Conservation (phyloP, 2,329 filamentous ascomycete species). For the Aaosphaeria pasadenensis region DNA sequence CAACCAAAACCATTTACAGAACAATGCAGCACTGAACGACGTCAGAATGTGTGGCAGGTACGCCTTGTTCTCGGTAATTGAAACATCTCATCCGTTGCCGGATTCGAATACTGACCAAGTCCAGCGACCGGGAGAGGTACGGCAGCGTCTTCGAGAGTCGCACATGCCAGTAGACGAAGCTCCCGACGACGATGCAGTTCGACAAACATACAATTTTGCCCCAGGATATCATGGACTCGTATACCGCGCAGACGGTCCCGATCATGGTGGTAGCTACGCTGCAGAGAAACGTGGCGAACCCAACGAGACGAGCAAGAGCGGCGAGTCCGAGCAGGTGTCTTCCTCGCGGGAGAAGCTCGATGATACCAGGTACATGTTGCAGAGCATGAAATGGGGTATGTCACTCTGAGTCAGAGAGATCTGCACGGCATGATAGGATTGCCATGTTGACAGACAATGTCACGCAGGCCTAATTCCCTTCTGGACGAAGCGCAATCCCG, state of each 20-base stretch:
- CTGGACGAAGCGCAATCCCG: slow-evolving; percentile 83
- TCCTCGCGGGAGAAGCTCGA: slow-evolving; percentile 14
- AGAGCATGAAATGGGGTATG: slow-evolving; percentile 86
- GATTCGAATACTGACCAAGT: not conserved
- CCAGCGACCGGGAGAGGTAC: slow-evolving; percentile 74
- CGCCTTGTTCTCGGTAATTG: slow-evolving; percentile 58
- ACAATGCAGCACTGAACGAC: slow-evolving; percentile 16
- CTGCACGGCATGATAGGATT: not conserved
- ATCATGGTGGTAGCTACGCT: slow-evolving; percentile 48
- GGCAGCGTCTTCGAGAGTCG: slow-evolving; percentile 68
- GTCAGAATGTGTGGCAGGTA: slow-evolving; percentile 66
- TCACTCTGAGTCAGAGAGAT: not conserved
- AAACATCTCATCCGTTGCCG: not conserved
- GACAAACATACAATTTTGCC: slow-evolving; percentile 88
- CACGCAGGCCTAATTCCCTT: slow-evolving; percentile 70
- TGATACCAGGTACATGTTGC: slow-evolving; percentile 70
- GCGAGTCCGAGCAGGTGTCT: slow-evolving; percentile 10
- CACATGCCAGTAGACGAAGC: slow-evolving; percentile 70
- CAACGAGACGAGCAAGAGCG: slow-evolving; percentile 7
- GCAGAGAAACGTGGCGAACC: slow-evolving; percentile 10
- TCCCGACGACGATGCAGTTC: slow-evolving; percentile 66
- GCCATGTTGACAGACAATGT: slow-evolving; percentile 10
- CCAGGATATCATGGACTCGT: slow-evolving; percentile 83
- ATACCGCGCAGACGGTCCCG: slow-evolving; percentile 72
- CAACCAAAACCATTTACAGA: not conserved